A percentile compares a stretch with the other conserved stretches of the same genome.
Conservation (phyloP, 306 rosid species). For the Castanea sativa region DNA sequence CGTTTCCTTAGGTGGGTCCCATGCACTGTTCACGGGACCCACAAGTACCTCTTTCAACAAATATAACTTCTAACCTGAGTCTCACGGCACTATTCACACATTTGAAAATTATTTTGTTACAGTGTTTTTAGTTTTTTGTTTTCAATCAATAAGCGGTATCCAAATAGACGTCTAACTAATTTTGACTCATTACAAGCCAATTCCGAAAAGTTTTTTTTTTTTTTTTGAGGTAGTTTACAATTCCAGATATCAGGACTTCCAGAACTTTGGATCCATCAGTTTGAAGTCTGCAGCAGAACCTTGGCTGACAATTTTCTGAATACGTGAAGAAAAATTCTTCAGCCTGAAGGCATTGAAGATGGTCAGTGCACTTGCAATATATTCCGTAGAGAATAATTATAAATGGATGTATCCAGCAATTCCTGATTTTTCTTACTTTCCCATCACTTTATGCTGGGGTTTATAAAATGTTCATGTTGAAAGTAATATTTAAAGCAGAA, state of each 20-base stretch:
- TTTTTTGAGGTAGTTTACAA: slow-evolving; percentile 3
- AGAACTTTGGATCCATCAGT: slow-evolving; percentile 41
- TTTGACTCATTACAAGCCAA: background rate
- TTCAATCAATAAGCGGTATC: too few relatives aligned
- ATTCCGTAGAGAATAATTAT: background rate
- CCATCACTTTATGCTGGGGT: too few relatives aligned
- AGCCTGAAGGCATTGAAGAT: slow-evolving; percentile 47
- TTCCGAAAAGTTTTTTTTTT: background rate
- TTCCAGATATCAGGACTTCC: slow-evolving; percentile 50
- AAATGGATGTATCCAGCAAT: background rate
- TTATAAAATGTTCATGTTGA: background rate
- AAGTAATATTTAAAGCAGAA: too few relatives aligned
- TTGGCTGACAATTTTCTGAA: slow-evolving; percentile 70
- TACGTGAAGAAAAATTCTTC: slow-evolving; percentile 83
- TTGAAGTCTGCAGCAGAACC: slow-evolving; percentile 69
- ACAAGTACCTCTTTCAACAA: too few relatives aligned
- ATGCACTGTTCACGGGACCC: too few relatives aligned
- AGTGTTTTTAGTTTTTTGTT: too few relatives aligned
- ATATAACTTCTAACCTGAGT: too few relatives aligned
- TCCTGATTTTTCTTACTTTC: background rate
- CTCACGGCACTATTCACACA: too few relatives aligned
- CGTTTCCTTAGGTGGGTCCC: too few relatives aligned
- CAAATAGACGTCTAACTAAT: background rate
- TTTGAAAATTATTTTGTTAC: too few relatives aligned
- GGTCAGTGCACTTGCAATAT: slow-evolving; percentile 18